These are phyloP conservation scores for Rhynchospora breviuscula DNA, from an alignment of 176 grass and related monocot genomes.

Conservation along the genomic window DNA sequence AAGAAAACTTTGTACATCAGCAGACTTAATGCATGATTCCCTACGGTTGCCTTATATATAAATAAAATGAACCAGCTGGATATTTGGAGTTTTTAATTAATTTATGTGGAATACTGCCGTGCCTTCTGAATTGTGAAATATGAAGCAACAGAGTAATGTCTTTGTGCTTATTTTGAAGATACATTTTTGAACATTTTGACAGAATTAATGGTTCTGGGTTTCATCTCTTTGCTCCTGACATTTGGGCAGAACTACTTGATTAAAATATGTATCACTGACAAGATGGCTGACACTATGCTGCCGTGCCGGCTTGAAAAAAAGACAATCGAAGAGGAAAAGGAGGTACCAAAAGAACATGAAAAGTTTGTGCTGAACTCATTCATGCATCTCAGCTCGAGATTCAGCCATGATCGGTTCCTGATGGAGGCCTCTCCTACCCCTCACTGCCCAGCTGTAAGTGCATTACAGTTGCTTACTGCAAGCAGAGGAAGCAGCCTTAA, in stretches of 20 bases:
- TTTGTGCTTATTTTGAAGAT: neutral
- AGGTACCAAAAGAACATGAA: slow-evolving; percentile 1
- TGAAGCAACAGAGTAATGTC: no score
- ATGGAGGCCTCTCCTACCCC: slow-evolving; percentile 30
- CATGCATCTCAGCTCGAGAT: slow-evolving; percentile 11
- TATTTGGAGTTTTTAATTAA: no score
- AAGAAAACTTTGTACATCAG: no score
- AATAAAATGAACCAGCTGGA: no score
- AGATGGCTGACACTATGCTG: slow-evolving; percentile 69
- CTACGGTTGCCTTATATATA: no score
- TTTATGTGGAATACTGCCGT: no score
- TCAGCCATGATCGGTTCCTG: slow-evolving; percentile 11
- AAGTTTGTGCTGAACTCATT: slow-evolving; percentile 21
- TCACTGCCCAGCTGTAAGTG: slow-evolving; percentile 46
- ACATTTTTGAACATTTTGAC: neutral
- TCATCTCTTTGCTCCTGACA: slow-evolving; percentile 86
- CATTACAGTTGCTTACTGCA: neutral
- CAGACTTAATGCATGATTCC: no score
- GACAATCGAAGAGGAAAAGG: slow-evolving; percentile 29
- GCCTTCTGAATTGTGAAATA: no score
- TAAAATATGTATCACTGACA: slow-evolving; percentile 71
- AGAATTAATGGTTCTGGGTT: slow-evolving; percentile 94
- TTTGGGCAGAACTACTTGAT: slow-evolving; percentile 81
- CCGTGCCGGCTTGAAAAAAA: slow-evolving; percentile 36
- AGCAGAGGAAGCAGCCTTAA: neutral